Evolutionary conservation across 129 eudicot genomes (phyloP).

Genomic region (Chrysanthemum makinoi): DNA sequence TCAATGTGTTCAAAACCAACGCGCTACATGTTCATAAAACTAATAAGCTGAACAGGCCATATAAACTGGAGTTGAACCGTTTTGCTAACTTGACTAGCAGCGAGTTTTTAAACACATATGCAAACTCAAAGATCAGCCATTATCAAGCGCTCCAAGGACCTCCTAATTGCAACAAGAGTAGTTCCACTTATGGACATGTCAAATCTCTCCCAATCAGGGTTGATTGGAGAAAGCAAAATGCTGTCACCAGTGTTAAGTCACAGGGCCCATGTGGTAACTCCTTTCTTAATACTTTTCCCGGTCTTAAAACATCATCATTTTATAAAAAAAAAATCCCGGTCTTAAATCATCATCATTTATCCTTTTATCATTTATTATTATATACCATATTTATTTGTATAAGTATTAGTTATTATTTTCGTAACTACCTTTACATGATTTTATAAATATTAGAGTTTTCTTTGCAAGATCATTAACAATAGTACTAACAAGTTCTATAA

Average conservation of each 20-base stretch:
- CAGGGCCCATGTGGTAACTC: conserved; percentile 66
- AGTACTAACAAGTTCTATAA: no score
- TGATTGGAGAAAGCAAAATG: conserved; percentile 57
- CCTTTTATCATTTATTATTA: no score
- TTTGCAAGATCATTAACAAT: no score
- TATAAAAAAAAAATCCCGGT: no score
- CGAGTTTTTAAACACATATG: conserved; percentile 48
- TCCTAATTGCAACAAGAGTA: not conserved
- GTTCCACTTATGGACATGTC: conserved; percentile 38
- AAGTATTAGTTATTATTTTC: no score
- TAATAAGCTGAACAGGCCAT: conserved; percentile 67
- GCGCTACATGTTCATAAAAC: conserved; percentile 42
- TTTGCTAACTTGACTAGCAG: conserved; percentile 61
- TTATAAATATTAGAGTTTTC: no score
- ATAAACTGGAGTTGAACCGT: conserved; percentile 59
- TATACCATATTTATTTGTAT: no score
- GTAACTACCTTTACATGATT: no score
- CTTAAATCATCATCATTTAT: no score
- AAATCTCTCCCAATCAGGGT: conserved; percentile 35
- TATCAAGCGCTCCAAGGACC: conserved; percentile 32
- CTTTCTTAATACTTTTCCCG: not conserved
- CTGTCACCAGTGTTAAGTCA: conserved; percentile 42
- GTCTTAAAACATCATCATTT: no score
- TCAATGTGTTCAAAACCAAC: conserved; percentile 60
- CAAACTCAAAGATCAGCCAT: conserved; percentile 43